phyloP scores from a whole-genome alignment of 2,329 filamentous ascomycete genomes.

The Penicillium sp. region DNA sequence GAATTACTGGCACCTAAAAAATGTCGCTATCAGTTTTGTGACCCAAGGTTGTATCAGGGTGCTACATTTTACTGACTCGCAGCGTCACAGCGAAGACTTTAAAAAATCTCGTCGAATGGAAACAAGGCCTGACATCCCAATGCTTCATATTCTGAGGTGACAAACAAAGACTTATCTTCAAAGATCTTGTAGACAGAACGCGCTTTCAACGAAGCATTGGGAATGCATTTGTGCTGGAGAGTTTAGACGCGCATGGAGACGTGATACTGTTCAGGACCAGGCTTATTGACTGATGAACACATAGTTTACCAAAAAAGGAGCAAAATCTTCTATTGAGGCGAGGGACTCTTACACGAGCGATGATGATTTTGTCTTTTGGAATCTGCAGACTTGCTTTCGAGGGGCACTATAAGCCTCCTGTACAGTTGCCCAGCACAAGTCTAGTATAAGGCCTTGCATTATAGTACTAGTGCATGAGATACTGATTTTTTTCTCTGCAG shows the following conservation, averaged over 20 bases:
- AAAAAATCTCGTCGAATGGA: not conserved
- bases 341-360: not conserved
- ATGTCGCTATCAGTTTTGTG: not conserved
- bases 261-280: not conserved
- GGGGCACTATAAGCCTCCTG: too few relatives aligned
- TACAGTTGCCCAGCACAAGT: too few relatives aligned
- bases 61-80: not conserved
- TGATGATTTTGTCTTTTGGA: not conserved
- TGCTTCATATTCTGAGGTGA: not conserved
- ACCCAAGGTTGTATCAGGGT: not conserved
- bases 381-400: not conserved
- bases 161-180: not conserved
- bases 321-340: not conserved
- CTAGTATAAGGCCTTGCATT: too few relatives aligned
- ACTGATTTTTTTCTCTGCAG: too few relatives aligned
- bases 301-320: not conserved
- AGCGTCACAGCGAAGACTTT: not conserved
- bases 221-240: not conserved
- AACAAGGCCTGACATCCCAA: not conserved
- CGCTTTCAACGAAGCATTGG: not conserved
- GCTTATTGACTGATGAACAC: not conserved
- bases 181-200: not conserved
- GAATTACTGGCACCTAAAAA: not conserved
- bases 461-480: too few relatives aligned
- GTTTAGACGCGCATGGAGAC: not conserved